Conservation (phyloP, 495 filamentous ascomycete genomes). For the Ramalina intermedia region DNA sequence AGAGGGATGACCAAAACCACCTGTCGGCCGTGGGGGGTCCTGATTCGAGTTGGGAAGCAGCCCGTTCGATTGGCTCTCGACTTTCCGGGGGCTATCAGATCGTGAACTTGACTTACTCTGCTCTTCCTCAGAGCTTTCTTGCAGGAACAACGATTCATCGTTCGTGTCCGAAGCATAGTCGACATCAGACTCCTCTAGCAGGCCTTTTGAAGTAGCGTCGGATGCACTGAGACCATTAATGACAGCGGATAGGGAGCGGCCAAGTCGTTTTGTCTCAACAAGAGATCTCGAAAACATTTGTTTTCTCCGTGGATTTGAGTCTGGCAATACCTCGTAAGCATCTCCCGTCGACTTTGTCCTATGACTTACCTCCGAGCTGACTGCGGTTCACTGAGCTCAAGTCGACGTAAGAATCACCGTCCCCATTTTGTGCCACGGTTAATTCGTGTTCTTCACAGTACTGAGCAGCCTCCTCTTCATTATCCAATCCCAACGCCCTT, state of each 20-base stretch:
- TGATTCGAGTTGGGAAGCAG: constrained; percentile 1
- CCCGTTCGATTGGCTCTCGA: neutral
- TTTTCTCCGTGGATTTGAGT: constrained; percentile 19
- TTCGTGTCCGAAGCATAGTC: constrained; percentile 11
- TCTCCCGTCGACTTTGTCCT: neutral
- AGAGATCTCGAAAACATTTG: constrained; percentile 34
- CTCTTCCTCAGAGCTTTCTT: constrained; percentile 25
- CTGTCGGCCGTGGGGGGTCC: neutral
- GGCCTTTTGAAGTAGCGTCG: constrained; percentile 30
- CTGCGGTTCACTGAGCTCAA: constrained; percentile 12
- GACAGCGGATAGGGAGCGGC: constrained; percentile 32
- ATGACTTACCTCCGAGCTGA: constrained; percentile 14
- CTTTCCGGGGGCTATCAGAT: constrained; percentile 4
- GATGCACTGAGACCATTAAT: constrained; percentile 36
- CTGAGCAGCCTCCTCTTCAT: constrained; percentile 48
- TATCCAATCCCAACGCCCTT: constrained; percentile 56
- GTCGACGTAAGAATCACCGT: constrained; percentile 37
- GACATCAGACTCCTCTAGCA: constrained; percentile 26
- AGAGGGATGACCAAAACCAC: neutral
- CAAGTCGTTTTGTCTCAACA: constrained; percentile 37
- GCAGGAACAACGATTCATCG: constrained; percentile 31
- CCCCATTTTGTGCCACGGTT: constrained; percentile 36
- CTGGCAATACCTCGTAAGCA: constrained; percentile 6
- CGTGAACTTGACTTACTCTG: neutral
- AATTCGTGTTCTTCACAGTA: constrained; percentile 61